Conservation (phyloP, 1,284 basidiomycete genomes). For the Ganoderma sinense region DNA sequence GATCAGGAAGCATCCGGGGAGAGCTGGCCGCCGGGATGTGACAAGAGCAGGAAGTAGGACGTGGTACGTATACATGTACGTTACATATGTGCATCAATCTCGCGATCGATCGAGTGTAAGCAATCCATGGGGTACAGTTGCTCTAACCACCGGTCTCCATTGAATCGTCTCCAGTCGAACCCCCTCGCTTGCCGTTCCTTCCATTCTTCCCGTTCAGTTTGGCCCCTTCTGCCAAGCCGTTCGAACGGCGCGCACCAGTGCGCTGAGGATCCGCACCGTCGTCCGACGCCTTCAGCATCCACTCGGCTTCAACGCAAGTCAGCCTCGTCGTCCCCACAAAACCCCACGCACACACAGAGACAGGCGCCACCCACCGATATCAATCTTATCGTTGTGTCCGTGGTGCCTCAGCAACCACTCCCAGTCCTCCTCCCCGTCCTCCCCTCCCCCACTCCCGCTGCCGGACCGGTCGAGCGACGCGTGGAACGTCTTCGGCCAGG, state of each 20-base stretch:
- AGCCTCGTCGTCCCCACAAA: neutral
- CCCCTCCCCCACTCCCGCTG: neutral
- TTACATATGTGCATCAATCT: neutral
- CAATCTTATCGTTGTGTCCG: constrained; percentile 4
- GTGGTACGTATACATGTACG: neutral
- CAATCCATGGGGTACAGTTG: neutral
- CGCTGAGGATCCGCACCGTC: neutral
- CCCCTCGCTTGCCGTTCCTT: neutral
- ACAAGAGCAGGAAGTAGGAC: neutral
- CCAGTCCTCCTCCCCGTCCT: constrained; percentile 4
- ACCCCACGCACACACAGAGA: neutral
- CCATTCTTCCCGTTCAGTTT: neutral
- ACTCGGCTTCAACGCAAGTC: neutral
- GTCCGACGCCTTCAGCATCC: neutral
- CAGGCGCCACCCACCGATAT: neutral
- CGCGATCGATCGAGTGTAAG: neutral
- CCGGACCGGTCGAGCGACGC: neutral
- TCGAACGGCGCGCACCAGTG: neutral
- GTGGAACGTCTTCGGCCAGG: constrained; percentile 6
- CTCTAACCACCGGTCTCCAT: neutral
- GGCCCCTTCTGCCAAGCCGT: neutral
- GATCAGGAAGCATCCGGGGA: neutral
- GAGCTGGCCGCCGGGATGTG: neutral
- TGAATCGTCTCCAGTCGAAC: neutral
- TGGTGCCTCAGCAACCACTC: constrained; percentile 12